Base-by-base conservation (phyloP, 345 rosid genomes). In the Geranium brycei region DNA sequence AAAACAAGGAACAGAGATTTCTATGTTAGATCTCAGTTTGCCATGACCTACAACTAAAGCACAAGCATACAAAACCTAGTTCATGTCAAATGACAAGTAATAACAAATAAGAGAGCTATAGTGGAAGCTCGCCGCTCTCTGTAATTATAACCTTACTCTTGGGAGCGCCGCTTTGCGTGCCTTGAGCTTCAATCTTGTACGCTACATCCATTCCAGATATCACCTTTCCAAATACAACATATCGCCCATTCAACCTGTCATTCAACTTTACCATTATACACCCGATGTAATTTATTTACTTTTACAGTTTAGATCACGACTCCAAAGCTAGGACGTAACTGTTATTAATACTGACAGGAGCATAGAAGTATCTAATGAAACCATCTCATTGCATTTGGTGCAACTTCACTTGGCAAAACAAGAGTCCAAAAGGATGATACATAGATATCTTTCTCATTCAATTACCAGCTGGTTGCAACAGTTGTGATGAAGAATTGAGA, bases 401-500 rank as follows among this genome's bases (percentile, higher is more conserved):
- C 41, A 35, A 23, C 28, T 23, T 23, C 28, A 23, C 28, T 23
- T 23, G 28, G 28, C 28, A 18, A 58, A 17, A 28, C 6, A 17
- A 23, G 28, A 23, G 28, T 23, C 28, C 28, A 23, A 23, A 4
- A 35, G 10, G 41, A 35, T 35, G 41, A 35, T 35, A 35, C 41
- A 35, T 35, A 4, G 1, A 35, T 35, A 23, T 23, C 28, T 23
- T 1, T 23, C 41, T 35, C 41, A 35, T 41, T 35, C 23, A 71
- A 61, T 58, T 87, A 93, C 97, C 98, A 89, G 83, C 80, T 87
- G 59, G 97, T 89, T 64, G 85, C 86, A 76, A 89, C 97, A 0
- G 97, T 89, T 3, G 97, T 92, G 59, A 89, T 85, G 79, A 92
- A 92, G 77, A 92, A 92, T 66, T 92, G 99, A 0, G 99, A 93